These are phyloP conservation scores for Hymenoscyphus scutula DNA, from an alignment of 2,329 filamentous ascomycete genomes.

Conservation along the genomic window DNA sequence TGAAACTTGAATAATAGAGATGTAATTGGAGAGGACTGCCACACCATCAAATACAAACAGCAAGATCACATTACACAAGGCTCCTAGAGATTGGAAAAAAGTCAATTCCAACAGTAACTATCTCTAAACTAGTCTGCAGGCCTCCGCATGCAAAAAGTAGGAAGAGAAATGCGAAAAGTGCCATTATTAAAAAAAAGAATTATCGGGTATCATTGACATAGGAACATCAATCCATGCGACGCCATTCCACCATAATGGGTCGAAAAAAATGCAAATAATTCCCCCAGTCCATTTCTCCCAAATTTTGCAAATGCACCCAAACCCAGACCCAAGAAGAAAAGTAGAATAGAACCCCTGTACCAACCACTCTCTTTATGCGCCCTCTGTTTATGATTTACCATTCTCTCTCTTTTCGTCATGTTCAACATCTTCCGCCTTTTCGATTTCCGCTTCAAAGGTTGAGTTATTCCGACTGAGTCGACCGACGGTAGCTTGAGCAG, in stretches of 20 bases:
- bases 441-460: slow-evolving; percentile 27
- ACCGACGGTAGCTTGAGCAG: slow-evolving; percentile 19
- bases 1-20: too few relatives aligned
- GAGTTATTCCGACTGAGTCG: slow-evolving; percentile 34
- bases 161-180: not conserved
- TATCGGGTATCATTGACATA: slow-evolving; percentile 31
- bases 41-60: too few relatives aligned
- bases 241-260: slow-evolving; percentile 8
- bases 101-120: too few relatives aligned
- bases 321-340: not conserved
- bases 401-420: slow-evolving; percentile 14
- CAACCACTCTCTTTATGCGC: not conserved
- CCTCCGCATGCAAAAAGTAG: not conserved
- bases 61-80: too few relatives aligned
- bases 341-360: not conserved
- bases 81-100: too few relatives aligned
- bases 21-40: too few relatives aligned
- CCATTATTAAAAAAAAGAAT: not conserved
- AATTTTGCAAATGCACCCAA: not conserved
- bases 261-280: not conserved
- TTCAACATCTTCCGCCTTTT: slow-evolving; percentile 23
- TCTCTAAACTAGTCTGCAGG: too few relatives aligned
- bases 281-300: not conserved
- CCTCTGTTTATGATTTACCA: slow-evolving; percentile 16
- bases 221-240: slow-evolving; percentile 16